Base-by-base conservation (phyloP, 2,329 filamentous ascomycete species). In the Lojkania enalia region DNA sequence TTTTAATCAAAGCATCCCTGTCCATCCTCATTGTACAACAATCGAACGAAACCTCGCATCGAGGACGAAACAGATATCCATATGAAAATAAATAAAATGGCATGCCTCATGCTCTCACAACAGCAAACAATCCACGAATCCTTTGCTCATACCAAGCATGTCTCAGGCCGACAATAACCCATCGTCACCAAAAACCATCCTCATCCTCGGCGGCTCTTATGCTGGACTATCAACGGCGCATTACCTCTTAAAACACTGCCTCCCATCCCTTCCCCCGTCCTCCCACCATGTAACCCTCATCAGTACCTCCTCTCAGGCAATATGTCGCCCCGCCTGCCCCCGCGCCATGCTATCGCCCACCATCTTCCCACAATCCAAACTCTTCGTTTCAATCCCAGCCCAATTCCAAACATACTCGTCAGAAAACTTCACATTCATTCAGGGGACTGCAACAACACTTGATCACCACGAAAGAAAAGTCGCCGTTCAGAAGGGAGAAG, bases 151-250 rank as follows among this genome's bases (percentile, higher is more conserved):
- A n/a, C n/a, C n/a, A n/a, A n/a, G n/a, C n/a, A n/a, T n/a, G n/a
- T n/a, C n/a, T n/a, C n/a, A n/a, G n/a, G n/a, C n/a, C n/a, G n/a
- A n/a, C n/a, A n/a, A n/a, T n/a, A n/a, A n/a, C n/a, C n/a, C n/a
- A n/a, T n/a, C 43, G 42, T 16, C 46, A 21, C 18, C 23, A 13
- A 32, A 36, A 5, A 39, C 29, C 19, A 30, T 72, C 42, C 50
- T 72, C 31, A 61, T 73, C 40, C 61, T 71, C 6, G 70, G 70
- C 4, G 65, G 59, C 9, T 72, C 70, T 0, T 72, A 68, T 48
- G 64, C 54, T 20, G 70, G 70, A 16, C 47, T 71, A 5, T 66
- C 70, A 2, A 61, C 57, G 20, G 67, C 70, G 2, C 68, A 72
- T 33, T 54, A 64, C 32, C 55, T 70, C 35, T 55, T 72, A 29